A percentile compares a stretch with the other conserved stretches of the same genome.
Conservation (phyloP, 73 alveolate species). For the Durusdinium trenchii region DNA sequence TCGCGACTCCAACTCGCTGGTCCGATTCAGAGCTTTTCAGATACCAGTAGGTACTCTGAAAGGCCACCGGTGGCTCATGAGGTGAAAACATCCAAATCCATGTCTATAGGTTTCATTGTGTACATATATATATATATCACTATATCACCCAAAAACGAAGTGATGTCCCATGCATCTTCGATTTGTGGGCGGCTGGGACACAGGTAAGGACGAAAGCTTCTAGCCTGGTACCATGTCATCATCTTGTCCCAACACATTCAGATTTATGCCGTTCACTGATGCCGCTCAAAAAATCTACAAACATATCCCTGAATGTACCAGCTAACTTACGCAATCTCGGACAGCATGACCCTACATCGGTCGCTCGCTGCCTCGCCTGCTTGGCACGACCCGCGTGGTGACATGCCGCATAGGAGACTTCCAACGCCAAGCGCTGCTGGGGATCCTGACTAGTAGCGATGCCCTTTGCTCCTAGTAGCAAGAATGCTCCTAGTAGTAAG, state of each 20-base stretch:
- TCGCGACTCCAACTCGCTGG: neutral
- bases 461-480: too few relatives aligned
- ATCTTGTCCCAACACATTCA: too few relatives aligned
- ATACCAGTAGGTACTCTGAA: neutral
- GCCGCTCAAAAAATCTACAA: too few relatives aligned
- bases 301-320: neutral
- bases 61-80: neutral
- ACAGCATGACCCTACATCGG: neutral
- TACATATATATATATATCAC: neutral
- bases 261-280: too few relatives aligned
- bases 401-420: slow-evolving; percentile 92
- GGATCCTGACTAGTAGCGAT: slow-evolving; percentile 23
- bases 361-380: slow-evolving; percentile 27
- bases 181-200: too few relatives aligned
- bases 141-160: too few relatives aligned
- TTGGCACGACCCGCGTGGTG: slow-evolving; percentile 92
- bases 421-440: slow-evolving; percentile 68
- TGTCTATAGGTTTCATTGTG: neutral
- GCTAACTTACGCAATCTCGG: neutral
- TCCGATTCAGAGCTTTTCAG: neutral
- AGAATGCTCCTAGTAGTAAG: too few relatives aligned
- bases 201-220: too few relatives aligned
- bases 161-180: too few relatives aligned
- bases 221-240: too few relatives aligned
- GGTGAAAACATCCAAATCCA: neutral